These are phyloP conservation scores for Beauveria sp. DNA, from an alignment of 2,329 filamentous ascomycete species.

Conservation along the genomic window DNA sequence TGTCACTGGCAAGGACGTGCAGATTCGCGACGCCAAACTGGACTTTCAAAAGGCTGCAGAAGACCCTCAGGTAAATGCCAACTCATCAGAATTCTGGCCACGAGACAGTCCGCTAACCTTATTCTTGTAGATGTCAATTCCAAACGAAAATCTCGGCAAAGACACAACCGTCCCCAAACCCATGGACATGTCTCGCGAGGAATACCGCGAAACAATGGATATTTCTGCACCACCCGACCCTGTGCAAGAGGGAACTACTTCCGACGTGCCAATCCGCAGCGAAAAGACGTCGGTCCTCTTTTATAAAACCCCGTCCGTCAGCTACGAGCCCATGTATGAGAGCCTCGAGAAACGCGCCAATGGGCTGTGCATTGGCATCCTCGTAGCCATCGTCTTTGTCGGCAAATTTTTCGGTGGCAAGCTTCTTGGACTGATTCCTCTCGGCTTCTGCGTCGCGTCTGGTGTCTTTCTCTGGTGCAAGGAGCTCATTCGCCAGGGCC, in stretches of 20 bases:
- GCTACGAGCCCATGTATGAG: constrained; percentile 81
- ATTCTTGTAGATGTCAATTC: constrained; percentile 59
- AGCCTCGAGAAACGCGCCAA: constrained; percentile 68
- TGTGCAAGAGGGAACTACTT: constrained; percentile 70
- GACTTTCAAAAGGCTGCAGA: constrained; percentile 61
- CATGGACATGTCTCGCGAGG: constrained; percentile 60
- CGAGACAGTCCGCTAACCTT: neutral
- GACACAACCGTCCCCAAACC: constrained; percentile 65
- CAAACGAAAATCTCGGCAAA: constrained; percentile 81
- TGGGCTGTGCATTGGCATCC: constrained; percentile 60
- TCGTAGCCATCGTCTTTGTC: constrained; percentile 65
- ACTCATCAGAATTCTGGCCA: too few relatives aligned
- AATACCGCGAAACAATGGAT: constrained; percentile 82
- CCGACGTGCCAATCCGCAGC: constrained; percentile 89
- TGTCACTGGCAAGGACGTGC: constrained; percentile 75
- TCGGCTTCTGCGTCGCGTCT: constrained; percentile 63
- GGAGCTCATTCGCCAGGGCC: constrained; percentile 72
- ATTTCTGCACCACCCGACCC: constrained; percentile 87
- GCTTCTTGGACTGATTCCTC: constrained; percentile 66
- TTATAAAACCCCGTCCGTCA: constrained; percentile 84
- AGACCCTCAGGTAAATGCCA: constrained; percentile 54
- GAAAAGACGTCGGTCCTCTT: constrained; percentile 96
- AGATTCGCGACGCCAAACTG: constrained; percentile 74
- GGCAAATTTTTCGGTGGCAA: constrained; percentile 74
- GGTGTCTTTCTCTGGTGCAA: constrained; percentile 87